phyloP scores from a whole-genome alignment of 352 stramenopile genomes.

The Globisporangium solare region DNA sequence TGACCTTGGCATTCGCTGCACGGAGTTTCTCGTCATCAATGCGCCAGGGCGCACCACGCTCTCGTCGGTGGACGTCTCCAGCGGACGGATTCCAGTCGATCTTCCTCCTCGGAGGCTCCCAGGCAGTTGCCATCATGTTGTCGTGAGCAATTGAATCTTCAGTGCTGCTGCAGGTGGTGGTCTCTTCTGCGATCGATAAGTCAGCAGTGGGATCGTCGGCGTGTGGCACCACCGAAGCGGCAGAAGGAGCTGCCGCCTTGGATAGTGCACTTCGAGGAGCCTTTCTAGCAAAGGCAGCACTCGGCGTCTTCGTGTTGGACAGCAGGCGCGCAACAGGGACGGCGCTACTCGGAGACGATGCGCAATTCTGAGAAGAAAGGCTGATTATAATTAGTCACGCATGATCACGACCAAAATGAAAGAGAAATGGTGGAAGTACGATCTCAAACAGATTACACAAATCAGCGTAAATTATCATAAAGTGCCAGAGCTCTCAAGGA shows the following conservation, averaged over 20 bases:
- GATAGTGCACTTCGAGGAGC: no score
- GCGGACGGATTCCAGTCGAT: conserved; percentile 57
- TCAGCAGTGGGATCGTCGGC: background rate
- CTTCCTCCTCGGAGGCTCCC: conserved; percentile 19
- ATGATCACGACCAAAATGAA: no score
- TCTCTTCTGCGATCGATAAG: background rate
- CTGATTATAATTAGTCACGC: no score
- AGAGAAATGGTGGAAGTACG: no score
- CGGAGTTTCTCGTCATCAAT: conserved; percentile 36
- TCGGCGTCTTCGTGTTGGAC: no score
- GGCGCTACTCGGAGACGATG: no score
- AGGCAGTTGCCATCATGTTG: no score
- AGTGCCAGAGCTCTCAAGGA: no score
- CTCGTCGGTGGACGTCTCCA: conserved; percentile 57
- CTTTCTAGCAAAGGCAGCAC: background rate
- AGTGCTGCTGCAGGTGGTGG: background rate
- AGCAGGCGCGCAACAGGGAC: no score
- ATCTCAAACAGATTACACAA: no score
- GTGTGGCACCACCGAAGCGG: background rate
- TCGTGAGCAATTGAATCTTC: background rate
- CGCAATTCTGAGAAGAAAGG: no score
- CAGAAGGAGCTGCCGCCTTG: background rate
- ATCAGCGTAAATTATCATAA: no score
- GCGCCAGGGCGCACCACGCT: conserved; percentile 51
- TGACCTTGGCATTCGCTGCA: conserved; percentile 33